A percentile compares a stretch with the other conserved stretches of the same genome.
Evolutionary conservation across 805 yeast species (phyloP).

Genomic region (Pichia gijzeniarum): DNA sequence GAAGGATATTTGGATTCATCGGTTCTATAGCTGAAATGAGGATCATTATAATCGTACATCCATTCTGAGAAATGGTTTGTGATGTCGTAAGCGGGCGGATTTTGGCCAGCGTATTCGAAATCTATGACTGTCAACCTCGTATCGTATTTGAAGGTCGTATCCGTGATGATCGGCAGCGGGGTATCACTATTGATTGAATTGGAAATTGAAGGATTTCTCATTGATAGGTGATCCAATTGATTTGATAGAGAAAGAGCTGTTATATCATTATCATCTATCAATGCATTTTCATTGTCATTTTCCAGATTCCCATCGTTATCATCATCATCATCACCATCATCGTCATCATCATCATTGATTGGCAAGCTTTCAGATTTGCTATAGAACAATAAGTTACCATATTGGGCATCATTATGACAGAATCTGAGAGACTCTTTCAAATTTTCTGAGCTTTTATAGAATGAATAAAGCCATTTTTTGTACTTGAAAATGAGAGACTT

Average conservation of each 20-base stretch:
- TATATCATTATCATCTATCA: constrained; percentile 15
- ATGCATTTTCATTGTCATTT: neutral
- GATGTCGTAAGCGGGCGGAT: constrained; percentile 81
- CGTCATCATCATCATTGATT: constrained; percentile 25
- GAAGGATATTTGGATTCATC: constrained; percentile 57
- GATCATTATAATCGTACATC: constrained; percentile 89
- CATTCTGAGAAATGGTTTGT: constrained; percentile 94
- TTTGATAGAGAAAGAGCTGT: constrained; percentile 15
- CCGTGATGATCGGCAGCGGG: constrained; percentile 26
- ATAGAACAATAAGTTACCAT: constrained; percentile 77
- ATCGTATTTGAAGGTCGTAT: constrained; percentile 35
- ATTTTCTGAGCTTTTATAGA: constrained; percentile 37
- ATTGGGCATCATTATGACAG: constrained; percentile 96
- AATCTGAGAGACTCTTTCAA: constrained; percentile 55
- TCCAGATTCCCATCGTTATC: constrained; percentile 18
- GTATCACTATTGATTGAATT: constrained; percentile 10
- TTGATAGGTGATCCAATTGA: neutral
- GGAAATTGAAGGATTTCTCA: neutral
- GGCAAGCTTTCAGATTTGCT: constrained; percentile 25
- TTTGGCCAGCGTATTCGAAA: constrained; percentile 92
- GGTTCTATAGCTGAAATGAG: constrained; percentile 46
- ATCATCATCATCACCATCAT: constrained; percentile 20
- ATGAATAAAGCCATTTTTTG: constrained; percentile 51
- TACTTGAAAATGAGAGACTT: constrained; percentile 45
- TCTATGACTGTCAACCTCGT: constrained; percentile 86